phyloP scores from a whole-genome alignment of 352 stramenopile genomes.

The Globisporangium cystogenes region DNA sequence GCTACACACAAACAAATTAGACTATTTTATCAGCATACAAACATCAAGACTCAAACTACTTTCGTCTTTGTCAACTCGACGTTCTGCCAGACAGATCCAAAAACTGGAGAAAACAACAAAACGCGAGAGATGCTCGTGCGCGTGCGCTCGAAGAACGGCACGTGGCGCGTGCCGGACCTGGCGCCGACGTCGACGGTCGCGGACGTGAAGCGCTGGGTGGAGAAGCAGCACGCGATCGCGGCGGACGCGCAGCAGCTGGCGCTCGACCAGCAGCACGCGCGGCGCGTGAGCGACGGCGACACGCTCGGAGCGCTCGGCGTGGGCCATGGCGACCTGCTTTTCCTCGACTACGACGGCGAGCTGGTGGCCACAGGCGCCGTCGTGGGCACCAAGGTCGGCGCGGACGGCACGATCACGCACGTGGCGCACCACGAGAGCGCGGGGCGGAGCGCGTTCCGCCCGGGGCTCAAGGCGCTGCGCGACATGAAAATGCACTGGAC shows the following conservation, averaged over 20 bases:
- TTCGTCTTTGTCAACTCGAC: too few relatives aligned
- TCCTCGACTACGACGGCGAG: conserved; percentile 72
- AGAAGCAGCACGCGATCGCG: conserved; percentile 61
- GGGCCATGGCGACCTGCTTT: conserved; percentile 78
- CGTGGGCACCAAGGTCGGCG: conserved; percentile 69
- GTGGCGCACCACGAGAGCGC: conserved; percentile 71
- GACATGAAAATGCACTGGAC: conserved; percentile 99
- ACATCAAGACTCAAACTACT: too few relatives aligned
- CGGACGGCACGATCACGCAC: conserved; percentile 74
- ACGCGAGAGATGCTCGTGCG: conserved; percentile 56
- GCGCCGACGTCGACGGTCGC: conserved; percentile 53
- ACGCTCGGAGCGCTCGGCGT: conserved; percentile 59
- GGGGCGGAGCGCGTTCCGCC: conserved; percentile 89
- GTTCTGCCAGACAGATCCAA: neutral
- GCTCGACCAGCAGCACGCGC: conserved; percentile 43
- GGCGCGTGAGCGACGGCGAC: conserved; percentile 30
- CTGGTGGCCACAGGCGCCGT: conserved; percentile 36
- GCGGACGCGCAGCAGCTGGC: conserved; percentile 41
- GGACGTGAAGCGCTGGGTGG: conserved; percentile 75
- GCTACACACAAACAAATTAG: too few relatives aligned
- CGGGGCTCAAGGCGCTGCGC: conserved; percentile 92
- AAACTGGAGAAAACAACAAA: neutral
- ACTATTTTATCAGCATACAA: too few relatives aligned
- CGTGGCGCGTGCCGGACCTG: conserved; percentile 74
- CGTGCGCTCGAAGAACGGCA: conserved; percentile 86